Percentiles rank a stretch among this genome's conserved stretches.
phyloP scores from a whole-genome alignment of 2,329 filamentous ascomycete species.

The Emericellopsis atlantica region DNA sequence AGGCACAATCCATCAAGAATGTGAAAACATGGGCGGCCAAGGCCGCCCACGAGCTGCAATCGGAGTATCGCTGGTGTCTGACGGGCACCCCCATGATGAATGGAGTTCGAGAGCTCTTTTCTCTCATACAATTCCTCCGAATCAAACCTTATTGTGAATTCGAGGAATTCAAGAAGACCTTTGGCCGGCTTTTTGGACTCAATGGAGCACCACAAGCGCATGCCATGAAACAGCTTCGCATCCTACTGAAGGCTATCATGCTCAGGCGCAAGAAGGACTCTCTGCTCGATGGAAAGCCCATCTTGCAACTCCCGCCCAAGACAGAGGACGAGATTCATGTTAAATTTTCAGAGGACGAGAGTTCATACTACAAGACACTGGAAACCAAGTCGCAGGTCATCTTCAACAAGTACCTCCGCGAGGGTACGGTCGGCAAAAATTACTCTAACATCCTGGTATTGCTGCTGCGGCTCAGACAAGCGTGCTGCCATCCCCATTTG shows the following conservation, averaged over 20 bases:
- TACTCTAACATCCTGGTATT: constrained; percentile 76
- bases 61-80: constrained; percentile 66
- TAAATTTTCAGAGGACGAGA: constrained; percentile 59
- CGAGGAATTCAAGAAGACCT: constrained; percentile 45
- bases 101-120: constrained; percentile 62
- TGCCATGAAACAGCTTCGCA: constrained; percentile 56
- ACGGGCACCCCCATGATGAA: constrained; percentile 90
- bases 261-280: constrained; percentile 74
- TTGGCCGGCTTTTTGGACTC: not conserved
- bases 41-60: constrained; percentile 52
- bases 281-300: constrained; percentile 66
- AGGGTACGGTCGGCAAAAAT: constrained; percentile 50
- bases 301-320: constrained; percentile 64
- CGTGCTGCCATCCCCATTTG: constrained; percentile 29
- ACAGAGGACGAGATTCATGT: constrained; percentile 67
- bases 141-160: constrained; percentile 63
- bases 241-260: constrained; percentile 67
- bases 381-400: constrained; percentile 54
- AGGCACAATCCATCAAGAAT: constrained; percentile 77
- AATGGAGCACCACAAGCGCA: not conserved
- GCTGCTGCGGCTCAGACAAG: constrained; percentile 70
- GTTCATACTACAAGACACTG: constrained; percentile 65
- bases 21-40: constrained; percentile 58
- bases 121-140: constrained; percentile 62
- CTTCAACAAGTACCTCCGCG: constrained; percentile 66